Evolutionary conservation across 169 alveolate genomes (phyloP).

Genomic region (Plasmodium falciparum): DNA sequence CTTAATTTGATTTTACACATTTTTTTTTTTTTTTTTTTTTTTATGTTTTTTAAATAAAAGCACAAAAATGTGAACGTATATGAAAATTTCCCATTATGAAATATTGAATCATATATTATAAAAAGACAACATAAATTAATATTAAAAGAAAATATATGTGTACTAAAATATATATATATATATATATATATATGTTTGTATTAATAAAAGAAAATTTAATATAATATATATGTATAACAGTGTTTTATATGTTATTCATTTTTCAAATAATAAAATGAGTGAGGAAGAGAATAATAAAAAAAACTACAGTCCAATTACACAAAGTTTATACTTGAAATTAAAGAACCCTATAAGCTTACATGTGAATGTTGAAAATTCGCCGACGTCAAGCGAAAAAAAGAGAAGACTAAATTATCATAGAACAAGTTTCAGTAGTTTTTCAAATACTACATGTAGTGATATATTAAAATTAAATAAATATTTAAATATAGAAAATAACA

Average conservation of each 20-base stretch:
- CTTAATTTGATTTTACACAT: background rate
- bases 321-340: constrained; percentile 50
- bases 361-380: constrained; percentile 24
- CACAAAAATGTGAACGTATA: no score
- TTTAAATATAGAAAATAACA: constrained; percentile 46
- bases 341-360: constrained; percentile 59
- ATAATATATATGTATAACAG: no score
- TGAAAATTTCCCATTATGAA: no score
- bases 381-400: constrained; percentile 33
- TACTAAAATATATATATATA: no score
- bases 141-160: no score
- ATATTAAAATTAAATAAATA: constrained; percentile 55
- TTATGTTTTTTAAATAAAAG: background rate
- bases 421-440: constrained; percentile 65
- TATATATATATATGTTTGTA: no score
- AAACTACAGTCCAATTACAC: constrained; percentile 34
- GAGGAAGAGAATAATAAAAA: constrained; percentile 3
- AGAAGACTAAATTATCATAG: constrained; percentile 14
- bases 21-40: background rate
- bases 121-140: no score
- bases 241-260: no score
- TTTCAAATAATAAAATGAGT: no score
- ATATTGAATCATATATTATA: no score
- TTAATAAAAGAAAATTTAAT: no score
- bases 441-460: constrained; percentile 77